Percentiles rank a stretch among this genome's conserved stretches.
phyloP scores from a whole-genome alignment of 164 flowering plant genomes.

The Brasenia schreberi region DNA sequence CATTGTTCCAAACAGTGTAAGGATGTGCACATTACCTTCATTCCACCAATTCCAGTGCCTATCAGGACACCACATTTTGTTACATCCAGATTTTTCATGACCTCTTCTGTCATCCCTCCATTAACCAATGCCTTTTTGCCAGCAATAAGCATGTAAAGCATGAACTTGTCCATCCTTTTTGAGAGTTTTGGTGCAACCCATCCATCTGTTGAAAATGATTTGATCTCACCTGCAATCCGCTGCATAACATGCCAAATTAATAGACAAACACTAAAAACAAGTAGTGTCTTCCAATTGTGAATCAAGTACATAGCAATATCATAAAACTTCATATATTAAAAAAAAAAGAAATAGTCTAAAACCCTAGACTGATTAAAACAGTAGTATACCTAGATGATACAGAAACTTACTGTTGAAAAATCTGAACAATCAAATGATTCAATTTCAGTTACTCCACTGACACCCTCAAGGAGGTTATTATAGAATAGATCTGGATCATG shows the following conservation, averaged over 20 bases:
- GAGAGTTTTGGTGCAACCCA: constrained; percentile 92
- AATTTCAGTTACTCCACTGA: constrained; percentile 86
- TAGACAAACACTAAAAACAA: not conserved
- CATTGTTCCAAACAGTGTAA: too few species aligned
- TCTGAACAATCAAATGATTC: constrained; percentile 85
- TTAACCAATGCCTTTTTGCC: constrained; percentile 94
- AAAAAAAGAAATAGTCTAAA: not conserved
- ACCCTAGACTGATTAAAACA: not conserved
- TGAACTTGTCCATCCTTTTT: constrained; percentile 85
- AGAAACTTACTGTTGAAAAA: constrained; percentile 62
- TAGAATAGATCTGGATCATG: constrained; percentile 75
- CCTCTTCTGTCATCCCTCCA: constrained; percentile 72
- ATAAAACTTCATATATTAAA: too few species aligned
- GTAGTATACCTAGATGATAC: not conserved
- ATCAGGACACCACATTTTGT: constrained; percentile 82
- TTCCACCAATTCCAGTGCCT: constrained; percentile 98
- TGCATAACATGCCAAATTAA: constrained; percentile 9
- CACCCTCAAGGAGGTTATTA: constrained; percentile 86
- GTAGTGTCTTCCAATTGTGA: not conserved
- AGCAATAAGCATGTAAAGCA: constrained; percentile 93
- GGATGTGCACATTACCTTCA: constrained; percentile 36
- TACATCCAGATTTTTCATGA: constrained; percentile 54
- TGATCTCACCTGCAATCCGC: constrained; percentile 98
- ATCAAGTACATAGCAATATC: too few species aligned
- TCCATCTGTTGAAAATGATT: constrained; percentile 84